Evolutionary conservation across 2,329 filamentous ascomycete genomes (phyloP).

Genomic region (Hymenoscyphus occultus): DNA sequence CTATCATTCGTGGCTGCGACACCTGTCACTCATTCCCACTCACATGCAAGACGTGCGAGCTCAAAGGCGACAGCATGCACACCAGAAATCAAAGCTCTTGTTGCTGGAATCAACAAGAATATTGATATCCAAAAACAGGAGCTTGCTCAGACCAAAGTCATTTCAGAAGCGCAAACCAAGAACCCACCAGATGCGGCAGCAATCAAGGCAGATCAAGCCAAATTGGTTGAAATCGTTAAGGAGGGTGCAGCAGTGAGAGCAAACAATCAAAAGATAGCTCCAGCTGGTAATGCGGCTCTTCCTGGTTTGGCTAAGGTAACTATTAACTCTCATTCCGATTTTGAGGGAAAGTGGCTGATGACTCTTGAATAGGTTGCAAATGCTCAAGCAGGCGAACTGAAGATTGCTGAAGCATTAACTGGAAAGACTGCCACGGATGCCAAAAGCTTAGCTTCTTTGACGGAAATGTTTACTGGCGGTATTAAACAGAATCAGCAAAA

Average conservation of each 20-base stretch:
- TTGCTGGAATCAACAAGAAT: conserved; percentile 23
- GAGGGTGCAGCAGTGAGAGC: conserved; percentile 14
- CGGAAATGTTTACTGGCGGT: conserved; percentile 18
- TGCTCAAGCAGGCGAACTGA: conserved; percentile 19
- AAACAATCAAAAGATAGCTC: conserved; percentile 19
- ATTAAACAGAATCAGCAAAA: conserved; percentile 25
- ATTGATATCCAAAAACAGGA: conserved; percentile 23
- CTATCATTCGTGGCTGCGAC: neutral
- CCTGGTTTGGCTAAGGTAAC: conserved; percentile 18
- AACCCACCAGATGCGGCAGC: neutral
- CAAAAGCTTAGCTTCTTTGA: conserved; percentile 12
- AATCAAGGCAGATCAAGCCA: conserved; percentile 15
- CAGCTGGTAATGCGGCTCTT: conserved; percentile 16
- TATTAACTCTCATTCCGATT: neutral
- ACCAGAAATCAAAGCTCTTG: conserved; percentile 12
- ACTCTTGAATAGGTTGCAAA: conserved; percentile 14
- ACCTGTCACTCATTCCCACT: neutral
- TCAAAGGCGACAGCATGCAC: conserved; percentile 9
- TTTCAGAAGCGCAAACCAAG: conserved; percentile 11
- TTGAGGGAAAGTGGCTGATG: neutral
- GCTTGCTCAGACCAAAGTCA: conserved; percentile 15
- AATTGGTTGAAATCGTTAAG: conserved; percentile 22
- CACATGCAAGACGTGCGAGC: conserved; percentile 2
- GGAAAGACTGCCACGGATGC: conserved; percentile 16
- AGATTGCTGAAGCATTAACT: conserved; percentile 18